phyloP scores from a whole-genome alignment of 2,329 filamentous ascomycete genomes.

The Claviceps spartinae region DNA sequence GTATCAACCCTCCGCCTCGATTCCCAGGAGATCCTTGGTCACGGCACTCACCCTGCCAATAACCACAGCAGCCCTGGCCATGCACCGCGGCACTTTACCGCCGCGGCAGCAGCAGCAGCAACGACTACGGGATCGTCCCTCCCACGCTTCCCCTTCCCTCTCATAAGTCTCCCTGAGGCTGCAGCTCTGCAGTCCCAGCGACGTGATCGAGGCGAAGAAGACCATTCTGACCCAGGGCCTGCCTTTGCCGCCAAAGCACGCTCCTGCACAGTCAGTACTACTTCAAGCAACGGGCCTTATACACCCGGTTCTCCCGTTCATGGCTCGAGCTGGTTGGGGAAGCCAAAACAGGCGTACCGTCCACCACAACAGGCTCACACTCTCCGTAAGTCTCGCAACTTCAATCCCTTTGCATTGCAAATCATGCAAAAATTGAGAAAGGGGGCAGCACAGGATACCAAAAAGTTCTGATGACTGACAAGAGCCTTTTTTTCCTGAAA shows the following conservation, averaged over 20 bases:
- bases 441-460: too few species aligned
- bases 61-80: not conserved
- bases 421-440: not conserved
- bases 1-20: not conserved
- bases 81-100: slow-evolving; percentile 3
- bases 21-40: slow-evolving; percentile 5
- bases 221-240: slow-evolving; percentile 19
- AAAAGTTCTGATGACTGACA: not conserved
- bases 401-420: not conserved
- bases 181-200: slow-evolving; percentile 20
- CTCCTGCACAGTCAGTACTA: slow-evolving; percentile 19
- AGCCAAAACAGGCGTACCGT: not conserved
- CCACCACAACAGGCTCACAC: not conserved
- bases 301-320: slow-evolving; percentile 15
- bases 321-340: slow-evolving; percentile 2
- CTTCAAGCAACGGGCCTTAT: slow-evolving; percentile 13
- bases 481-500: not conserved
- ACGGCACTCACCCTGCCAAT: not conserved
- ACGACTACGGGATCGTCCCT: slow-evolving; percentile 2
- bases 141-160: slow-evolving; percentile 20
- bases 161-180: slow-evolving; percentile 25
- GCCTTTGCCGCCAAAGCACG: slow-evolving; percentile 17
- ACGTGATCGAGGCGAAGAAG: slow-evolving; percentile 22
- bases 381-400: slow-evolving; percentile 1
- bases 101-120: slow-evolving; percentile 13